Base-by-base conservation (phyloP, 108 stramenopile genomes). In the Fragilariopsis cylindrus region DNA sequence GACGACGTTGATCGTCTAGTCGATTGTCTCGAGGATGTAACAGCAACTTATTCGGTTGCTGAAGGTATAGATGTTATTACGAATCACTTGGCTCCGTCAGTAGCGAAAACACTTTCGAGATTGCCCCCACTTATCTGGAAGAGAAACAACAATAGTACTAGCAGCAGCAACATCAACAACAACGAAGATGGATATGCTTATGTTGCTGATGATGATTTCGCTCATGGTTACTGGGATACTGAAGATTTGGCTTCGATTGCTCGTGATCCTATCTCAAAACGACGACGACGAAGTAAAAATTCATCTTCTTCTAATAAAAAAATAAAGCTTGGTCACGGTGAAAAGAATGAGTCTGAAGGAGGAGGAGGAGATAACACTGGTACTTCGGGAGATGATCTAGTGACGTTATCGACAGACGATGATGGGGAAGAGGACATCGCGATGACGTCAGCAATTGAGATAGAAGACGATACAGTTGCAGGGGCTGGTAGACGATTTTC, bases 61-160 rank as follows among this genome's bases (percentile, higher is more conserved):
- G 92, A 90, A 81, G 84, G 81, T 45, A 75, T 91, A 2, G 90
- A 91, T 48, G 86, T 87, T 15, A 56, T 90, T 2, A 78, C 86
- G 2, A 79, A 73, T 57, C 73, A 89, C 18, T 69, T 90, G 47
- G 88, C 81, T 15, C 90, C 90, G 11, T 75, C 74, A 4, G 69
- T 88, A 15, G 81, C 87, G n/a, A 57, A 71, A 48, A 75, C 81
- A 41, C 57, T 91, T 15, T 76, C 81, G 1, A 87, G 81, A 12
- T 70, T 92, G 40, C 69, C 79, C 19, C 87, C 79, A 19, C 53
- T 88, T 52, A 80, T 4, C 41, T 19, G 58, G 43, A 48, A 49
- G 49, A 6, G 13, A 15, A 70, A 44, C 9, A 12, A 60, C 46
- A n/a, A 74, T 5, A 47, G 54, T 50, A 11, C n/a, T 11, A 6